These are phyloP conservation scores for Trichoderma aggressivum DNA, from an alignment of 2,329 filamentous ascomycete species.

Conservation along the genomic window DNA sequence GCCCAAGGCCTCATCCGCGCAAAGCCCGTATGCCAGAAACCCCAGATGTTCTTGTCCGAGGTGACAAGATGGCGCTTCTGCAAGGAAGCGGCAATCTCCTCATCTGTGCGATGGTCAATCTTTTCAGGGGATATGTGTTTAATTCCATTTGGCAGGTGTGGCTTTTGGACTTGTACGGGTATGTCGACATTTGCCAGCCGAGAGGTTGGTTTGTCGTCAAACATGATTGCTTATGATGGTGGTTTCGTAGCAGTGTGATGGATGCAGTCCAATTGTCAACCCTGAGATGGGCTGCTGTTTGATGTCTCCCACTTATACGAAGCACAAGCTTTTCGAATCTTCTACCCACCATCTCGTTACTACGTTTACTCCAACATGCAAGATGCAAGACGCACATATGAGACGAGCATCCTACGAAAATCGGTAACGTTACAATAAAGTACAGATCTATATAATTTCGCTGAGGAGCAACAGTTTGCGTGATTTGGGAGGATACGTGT, in stretches of 20 bases:
- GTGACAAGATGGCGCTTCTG: slow-evolving; percentile 30
- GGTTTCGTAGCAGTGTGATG: not conserved
- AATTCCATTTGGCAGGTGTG: not conserved
- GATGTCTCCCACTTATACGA: not conserved
- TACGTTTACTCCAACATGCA: not conserved
- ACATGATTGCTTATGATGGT: not conserved
- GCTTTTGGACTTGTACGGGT: not conserved
- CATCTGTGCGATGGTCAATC: slow-evolving; percentile 30
- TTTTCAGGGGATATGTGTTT: not conserved
- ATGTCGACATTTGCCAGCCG: not conserved
- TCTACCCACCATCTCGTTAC: not conserved
- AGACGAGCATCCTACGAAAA: not conserved
- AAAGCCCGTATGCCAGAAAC: slow-evolving; percentile 40
- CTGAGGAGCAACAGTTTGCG: not conserved
- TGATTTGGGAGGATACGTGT: not conserved
- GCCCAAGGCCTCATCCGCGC: slow-evolving; percentile 33
- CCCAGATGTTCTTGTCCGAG: slow-evolving; percentile 43
- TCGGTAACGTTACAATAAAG: not conserved
- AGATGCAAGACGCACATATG: not conserved
- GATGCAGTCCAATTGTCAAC: not conserved
- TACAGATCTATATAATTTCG: not conserved
- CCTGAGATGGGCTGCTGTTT: not conserved
- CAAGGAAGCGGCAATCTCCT: slow-evolving; percentile 32
- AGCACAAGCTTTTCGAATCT: not conserved
- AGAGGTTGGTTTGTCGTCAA: not conserved